Base-by-base conservation (phyloP, 106 monocot species). In the Cymbidium sinense region DNA sequence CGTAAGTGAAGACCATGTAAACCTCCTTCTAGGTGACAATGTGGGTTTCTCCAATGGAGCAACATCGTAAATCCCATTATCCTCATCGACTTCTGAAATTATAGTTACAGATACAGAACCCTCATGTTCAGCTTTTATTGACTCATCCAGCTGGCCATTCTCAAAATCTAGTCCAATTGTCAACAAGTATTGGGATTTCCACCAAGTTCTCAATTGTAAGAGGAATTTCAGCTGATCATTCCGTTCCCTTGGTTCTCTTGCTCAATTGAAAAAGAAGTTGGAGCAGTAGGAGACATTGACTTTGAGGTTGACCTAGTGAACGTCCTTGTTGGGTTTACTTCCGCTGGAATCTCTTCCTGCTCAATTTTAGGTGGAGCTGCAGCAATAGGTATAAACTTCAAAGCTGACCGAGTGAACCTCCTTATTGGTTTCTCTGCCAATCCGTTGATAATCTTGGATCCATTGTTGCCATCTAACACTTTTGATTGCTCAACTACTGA, bases 291-390 rank as follows among this genome's bases (percentile, higher is more conserved):
- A 23, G 28, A 7, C 36, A 1, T 34, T 69, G 2, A 28, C 34
- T 84, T 80, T 77, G 84, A 81, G 17, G 81, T 30, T 31, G 87
- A 81, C 67, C 83, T 76, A 15, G 89, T 87, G 43, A 87, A 86
- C 54, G 82, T 85, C 77, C 80, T 80, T n/a, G 43, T 25, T 43
- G 43, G 5, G 17, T 35, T 41, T n/a, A 21, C 67, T 67, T 29
- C 67, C 17, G 33, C 13, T 67, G 29, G 12, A 2, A 25, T 67
- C 29, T 67, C 67, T 67, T 11, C 31, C 75, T 50, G 35, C 47
- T 50, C 20, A 15, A 50, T 50, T 43, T 17, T 47, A 47, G 47
- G 30, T 50, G 67, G 70, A 79, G 43, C 18, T 21, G 64, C 44
- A 64, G 43, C 33, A 31, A n/a, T 29, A 50, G 70, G 52, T 3